Percentiles rank a stretch among this genome's conserved stretches.
phyloP scores from a whole-genome alignment of 2,329 filamentous ascomycete genomes.

The Hypoxylon sp. region DNA sequence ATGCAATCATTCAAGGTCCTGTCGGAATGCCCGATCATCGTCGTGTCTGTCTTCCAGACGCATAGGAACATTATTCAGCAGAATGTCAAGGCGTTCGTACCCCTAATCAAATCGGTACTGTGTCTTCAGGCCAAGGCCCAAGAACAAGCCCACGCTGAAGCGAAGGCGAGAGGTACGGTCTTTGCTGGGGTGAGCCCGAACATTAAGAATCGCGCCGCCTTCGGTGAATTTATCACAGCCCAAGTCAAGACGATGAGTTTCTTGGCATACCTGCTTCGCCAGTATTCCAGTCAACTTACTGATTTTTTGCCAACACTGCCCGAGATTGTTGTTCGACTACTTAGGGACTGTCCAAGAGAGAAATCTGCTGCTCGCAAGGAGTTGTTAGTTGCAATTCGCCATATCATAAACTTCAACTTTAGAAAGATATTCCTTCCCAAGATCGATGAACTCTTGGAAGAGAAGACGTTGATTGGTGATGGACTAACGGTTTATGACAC shows the following conservation, averaged over 20 bases:
- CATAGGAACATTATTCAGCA: constrained; percentile 83
- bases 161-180: constrained; percentile 81
- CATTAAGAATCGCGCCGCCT: constrained; percentile 93
- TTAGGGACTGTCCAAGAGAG: constrained; percentile 95
- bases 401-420: constrained; percentile 99
- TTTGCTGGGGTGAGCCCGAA: constrained; percentile 94
- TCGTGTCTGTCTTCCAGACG: constrained; percentile 97
- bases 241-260: constrained; percentile 99
- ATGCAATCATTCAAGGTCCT: constrained; percentile 99
- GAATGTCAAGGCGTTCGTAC: constrained; percentile 93
- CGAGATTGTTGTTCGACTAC: constrained; percentile 87
- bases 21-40: constrained; percentile 97
- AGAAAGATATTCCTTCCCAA: constrained; percentile 93
- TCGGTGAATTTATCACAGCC: constrained; percentile 96
- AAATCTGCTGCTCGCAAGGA: constrained; percentile 96
- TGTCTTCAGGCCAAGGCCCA: constrained; percentile 93
- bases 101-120: constrained; percentile 91
- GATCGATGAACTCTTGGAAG: constrained; percentile 95
- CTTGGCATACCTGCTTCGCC: constrained; percentile 89
- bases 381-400: constrained; percentile 92
- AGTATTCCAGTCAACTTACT: constrained; percentile 87
- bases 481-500: constrained; percentile 97
- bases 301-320: constrained; percentile 91
- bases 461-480: constrained; percentile 94
- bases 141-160: constrained; percentile 90